Percentiles rank a stretch among this genome's conserved stretches.
Evolutionary conservation across 2,329 filamentous ascomycete genomes (phyloP).

Genomic region (Ophiosphaerella herpotricha): DNA sequence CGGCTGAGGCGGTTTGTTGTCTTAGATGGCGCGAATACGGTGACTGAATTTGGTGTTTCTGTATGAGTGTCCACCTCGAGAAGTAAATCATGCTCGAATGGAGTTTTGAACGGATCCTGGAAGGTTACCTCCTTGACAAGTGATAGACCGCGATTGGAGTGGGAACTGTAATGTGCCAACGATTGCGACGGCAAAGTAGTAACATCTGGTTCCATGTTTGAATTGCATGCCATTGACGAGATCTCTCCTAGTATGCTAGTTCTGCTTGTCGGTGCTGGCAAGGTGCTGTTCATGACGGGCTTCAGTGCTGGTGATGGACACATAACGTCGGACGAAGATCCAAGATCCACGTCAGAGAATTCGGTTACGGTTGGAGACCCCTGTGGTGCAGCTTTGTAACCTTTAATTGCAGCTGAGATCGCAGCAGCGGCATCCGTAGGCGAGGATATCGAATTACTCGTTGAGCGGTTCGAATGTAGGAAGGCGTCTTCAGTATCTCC

Average conservation of each 20-base stretch:
- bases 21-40: slow-evolving; percentile 28
- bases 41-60: slow-evolving; percentile 36
- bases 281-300: slow-evolving; percentile 11
- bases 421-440: slow-evolving; percentile 10
- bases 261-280: slow-evolving; percentile 5
- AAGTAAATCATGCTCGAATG: slow-evolving; percentile 36
- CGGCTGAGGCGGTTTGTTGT: slow-evolving; percentile 4
- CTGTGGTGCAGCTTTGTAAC: slow-evolving; percentile 13
- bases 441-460: slow-evolving; percentile 9
- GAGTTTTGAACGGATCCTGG: slow-evolving; percentile 27
- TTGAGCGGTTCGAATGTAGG: not conserved
- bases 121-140: slow-evolving; percentile 12
- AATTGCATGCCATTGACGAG: slow-evolving; percentile 17
- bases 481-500: slow-evolving; percentile 6
- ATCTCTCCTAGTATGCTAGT: slow-evolving; percentile 23
- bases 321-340: no score
- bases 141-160: slow-evolving; percentile 6
- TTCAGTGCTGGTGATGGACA: not conserved
- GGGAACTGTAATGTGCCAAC: slow-evolving; percentile 24
- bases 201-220: slow-evolving; percentile 19
- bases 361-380: slow-evolving; percentile 1
- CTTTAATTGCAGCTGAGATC: slow-evolving; percentile 16
- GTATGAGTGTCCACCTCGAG: slow-evolving; percentile 32
- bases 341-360: not conserved
- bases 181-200: slow-evolving; percentile 25